Conservation (phyloP, 2,329 filamentous ascomycete species). For the Trichoderma breve region DNA sequence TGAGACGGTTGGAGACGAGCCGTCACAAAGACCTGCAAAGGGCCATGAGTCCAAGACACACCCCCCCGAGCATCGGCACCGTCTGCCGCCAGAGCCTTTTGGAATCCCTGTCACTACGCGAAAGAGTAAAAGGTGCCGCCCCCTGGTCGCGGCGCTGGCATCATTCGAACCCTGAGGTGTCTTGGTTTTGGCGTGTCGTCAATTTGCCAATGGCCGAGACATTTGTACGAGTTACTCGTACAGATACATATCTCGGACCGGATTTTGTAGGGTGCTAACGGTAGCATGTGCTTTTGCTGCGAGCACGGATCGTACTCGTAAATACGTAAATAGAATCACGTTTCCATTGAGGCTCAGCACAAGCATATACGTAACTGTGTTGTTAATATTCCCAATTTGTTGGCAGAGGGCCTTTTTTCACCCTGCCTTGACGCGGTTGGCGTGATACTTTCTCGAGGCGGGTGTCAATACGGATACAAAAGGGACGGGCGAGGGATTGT, state of each 20-base stretch:
- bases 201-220: constrained; percentile 5
- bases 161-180: constrained; percentile 17
- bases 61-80: constrained; percentile 21
- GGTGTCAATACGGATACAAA: not conserved
- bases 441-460: not conserved
- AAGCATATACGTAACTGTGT: not conserved
- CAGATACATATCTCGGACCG: not conserved
- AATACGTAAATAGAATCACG: not conserved
- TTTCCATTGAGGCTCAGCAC: not conserved
- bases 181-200: constrained; percentile 1
- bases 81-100: constrained; percentile 17
- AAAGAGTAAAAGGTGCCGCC: constrained; percentile 14
- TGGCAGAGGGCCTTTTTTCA: not conserved
- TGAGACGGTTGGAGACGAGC: not conserved
- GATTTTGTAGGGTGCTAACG: not conserved
- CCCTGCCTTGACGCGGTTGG: constrained; percentile 6
- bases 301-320: not conserved
- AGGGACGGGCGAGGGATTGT: not conserved
- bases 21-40: not conserved
- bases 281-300: too few species aligned
- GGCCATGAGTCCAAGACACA: not conserved
- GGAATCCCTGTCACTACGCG: constrained; percentile 20
- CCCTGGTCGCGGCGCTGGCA: constrained; percentile 16
- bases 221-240: not conserved
- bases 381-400: too few species aligned